A percentile compares a stretch with the other conserved stretches of the same genome.
phyloP scores from a whole-genome alignment of 1,284 basidiomycete genomes.

The Anthracocystis panici-leucophaei region DNA sequence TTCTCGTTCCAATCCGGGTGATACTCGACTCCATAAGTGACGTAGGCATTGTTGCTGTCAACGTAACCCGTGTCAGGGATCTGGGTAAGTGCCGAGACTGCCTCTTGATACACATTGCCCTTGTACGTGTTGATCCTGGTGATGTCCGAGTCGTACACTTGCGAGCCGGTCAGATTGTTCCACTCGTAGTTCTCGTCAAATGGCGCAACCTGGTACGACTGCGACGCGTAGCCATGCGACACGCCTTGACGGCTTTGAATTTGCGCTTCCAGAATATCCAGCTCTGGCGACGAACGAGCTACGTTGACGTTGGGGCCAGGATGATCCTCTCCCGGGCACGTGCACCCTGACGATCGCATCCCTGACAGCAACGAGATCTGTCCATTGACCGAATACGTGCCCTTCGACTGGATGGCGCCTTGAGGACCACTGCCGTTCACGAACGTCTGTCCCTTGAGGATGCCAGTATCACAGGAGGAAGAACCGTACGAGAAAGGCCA shows the following conservation, averaged over 20 bases:
- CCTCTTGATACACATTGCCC: constrained; percentile 67
- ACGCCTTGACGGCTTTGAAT: constrained; percentile 71
- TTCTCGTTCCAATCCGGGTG: constrained; percentile 62
- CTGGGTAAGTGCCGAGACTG: constrained; percentile 62
- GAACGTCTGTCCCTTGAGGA: constrained; percentile 60
- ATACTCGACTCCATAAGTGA: constrained; percentile 67
- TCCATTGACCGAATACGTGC: constrained; percentile 32
- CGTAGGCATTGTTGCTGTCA: constrained; percentile 32
- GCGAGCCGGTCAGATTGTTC: constrained; percentile 39
- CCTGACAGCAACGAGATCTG: constrained; percentile 46
- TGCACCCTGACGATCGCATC: constrained; percentile 56
- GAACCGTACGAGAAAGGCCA: constrained; percentile 70
- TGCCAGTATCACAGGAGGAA: constrained; percentile 68
- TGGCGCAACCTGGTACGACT: constrained; percentile 68
- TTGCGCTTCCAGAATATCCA: constrained; percentile 71
- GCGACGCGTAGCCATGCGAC: constrained; percentile 58
- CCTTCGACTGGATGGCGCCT: constrained; percentile 45
- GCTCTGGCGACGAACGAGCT: constrained; percentile 68
- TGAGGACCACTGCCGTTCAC: constrained; percentile 57
- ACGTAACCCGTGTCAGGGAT: constrained; percentile 62
- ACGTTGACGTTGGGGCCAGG: constrained; percentile 64
- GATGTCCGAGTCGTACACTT: constrained; percentile 46
- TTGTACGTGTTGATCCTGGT: constrained; percentile 64
- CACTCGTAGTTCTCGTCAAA: constrained; percentile 65
- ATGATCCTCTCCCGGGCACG: constrained; percentile 63